Evolutionary conservation across 495 filamentous ascomycete species (phyloP), one percentile per base, ranked within the genome.

Genomic region (Xylaria bambusicola): DNA sequence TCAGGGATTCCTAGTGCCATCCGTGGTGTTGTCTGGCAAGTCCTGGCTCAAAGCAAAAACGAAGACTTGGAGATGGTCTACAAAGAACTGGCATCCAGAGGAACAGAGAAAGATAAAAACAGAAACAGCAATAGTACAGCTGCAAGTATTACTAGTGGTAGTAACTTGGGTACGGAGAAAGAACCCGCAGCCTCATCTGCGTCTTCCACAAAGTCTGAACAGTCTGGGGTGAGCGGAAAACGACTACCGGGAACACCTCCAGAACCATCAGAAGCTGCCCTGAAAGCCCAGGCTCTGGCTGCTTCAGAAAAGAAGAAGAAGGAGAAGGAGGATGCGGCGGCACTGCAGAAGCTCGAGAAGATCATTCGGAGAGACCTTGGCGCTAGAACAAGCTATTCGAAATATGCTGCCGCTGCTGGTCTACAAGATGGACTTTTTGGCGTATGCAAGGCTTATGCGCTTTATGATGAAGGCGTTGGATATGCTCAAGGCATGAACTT

Each of bases 401-500:
- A 96, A 71, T 97, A 90, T 75, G 86, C 92, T 56, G 86, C 90
- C 35, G 88, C 89, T 24, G 87, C 91, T 56, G 92, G 92, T 40
- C 88, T 94, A 53, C 94, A 99, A 71, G 95, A 99, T 68, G 90
- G 91, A 27, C 80, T 99, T 24, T 97, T 96, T 71, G 91, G 92
- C 7, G 81, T 98, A 21, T 98, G 94, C 72, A 99, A 99, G 75
- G 93, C 95, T 13, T 99, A 99, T 73, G 94, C 94, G 1, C 77
- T 99, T 40, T 97, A 92, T 65, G 94, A 99, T 72, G 91, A 96
- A 56, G 86, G 80, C 8, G 93, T 99, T 8, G 93, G 94, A 15
- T 99, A 99, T 75, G 94, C 94, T 6, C 94, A 99, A 70, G 94
- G 94, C 60, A 98, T 99, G 89, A 99, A 97, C 62, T 99, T 99